These are phyloP conservation scores for Cladosporium sp. DNA, from an alignment of 2,329 filamentous ascomycete genomes.

Conservation along the genomic window DNA sequence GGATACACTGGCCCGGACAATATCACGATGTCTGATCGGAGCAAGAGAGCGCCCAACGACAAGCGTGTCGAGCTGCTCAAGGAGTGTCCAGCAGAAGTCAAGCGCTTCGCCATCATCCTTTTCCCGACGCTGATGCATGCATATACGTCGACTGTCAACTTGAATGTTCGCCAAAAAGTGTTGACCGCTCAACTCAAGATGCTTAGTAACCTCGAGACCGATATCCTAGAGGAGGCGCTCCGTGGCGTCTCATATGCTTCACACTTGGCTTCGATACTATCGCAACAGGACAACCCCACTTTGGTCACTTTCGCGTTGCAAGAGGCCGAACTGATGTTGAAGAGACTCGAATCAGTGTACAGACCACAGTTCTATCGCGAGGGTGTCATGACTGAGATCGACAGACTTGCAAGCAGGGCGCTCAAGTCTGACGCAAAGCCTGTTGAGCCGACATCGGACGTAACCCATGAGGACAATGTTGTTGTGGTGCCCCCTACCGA, in stretches of 20 bases:
- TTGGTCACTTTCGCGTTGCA: slow-evolving; percentile 84
- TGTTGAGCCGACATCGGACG: neutral
- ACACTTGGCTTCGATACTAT: slow-evolving; percentile 89
- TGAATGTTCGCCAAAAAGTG: slow-evolving; percentile 91
- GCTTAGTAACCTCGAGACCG: slow-evolving; percentile 86
- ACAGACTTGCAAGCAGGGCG: slow-evolving; percentile 62
- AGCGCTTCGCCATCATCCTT: slow-evolving; percentile 86
- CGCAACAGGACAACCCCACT: slow-evolving; percentile 86
- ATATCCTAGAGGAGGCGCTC: slow-evolving; percentile 79
- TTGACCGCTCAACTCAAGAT: slow-evolving; percentile 95
- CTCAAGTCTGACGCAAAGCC: slow-evolving; percentile 18
- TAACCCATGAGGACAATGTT: slow-evolving; percentile 3
- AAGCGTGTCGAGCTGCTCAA: slow-evolving; percentile 77
- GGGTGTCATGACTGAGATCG: slow-evolving; percentile 88
- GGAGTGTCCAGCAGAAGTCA: slow-evolving; percentile 79
- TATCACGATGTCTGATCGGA: slow-evolving; percentile 39
- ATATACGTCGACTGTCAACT: slow-evolving; percentile 94
- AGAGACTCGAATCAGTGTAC: slow-evolving; percentile 80
- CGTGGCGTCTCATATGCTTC: slow-evolving; percentile 90
- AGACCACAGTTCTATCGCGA: slow-evolving; percentile 96
- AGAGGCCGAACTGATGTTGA: slow-evolving; percentile 81
- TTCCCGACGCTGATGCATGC: slow-evolving; percentile 94
- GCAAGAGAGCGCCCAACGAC: slow-evolving; percentile 63
- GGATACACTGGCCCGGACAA: slow-evolving; percentile 46
- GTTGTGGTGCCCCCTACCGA: slow-evolving; percentile 15